Evolutionary conservation across 2,329 filamentous ascomycete genomes (phyloP), one percentile per base, ranked within the genome.

Genomic region (Cladophialophora carrionii): DNA sequence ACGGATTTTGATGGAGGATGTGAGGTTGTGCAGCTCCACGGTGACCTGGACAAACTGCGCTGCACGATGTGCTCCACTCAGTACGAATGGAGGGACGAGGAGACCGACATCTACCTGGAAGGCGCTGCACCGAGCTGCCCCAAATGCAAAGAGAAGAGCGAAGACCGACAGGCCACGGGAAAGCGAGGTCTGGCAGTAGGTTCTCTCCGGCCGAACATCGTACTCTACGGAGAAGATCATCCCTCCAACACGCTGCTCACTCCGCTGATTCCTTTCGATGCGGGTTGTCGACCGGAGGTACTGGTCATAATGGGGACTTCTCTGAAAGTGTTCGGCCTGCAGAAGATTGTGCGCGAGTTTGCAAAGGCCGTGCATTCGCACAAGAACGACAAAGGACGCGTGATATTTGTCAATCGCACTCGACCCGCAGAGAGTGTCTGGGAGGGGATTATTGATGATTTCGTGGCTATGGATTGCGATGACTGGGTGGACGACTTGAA

Each of bases 401-500:
- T 91, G 0, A 81, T 91, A 4, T 90, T 90, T 76, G 86, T 91
- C 68, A 91, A 91, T 75, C 84, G 88, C 24, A 90, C 88, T 1
- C 89, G 89, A 71, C 88, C 88, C 0, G 82, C 88, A 0, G 88
- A 90, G 72, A 91, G 88, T 72, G 84, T 83, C 0, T 91, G 89
- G 89, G 85, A 87, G 0, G 88, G 90, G 61, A 78, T 90, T 0
- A 88, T 91, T 60, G 89, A 91, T 75, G 90, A 88, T 67, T 90
- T 88, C 85, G 83, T 91, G 0, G 83, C 89, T 68, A 90, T 88
- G 88, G 88, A 91, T 72, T 91, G 88, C 65, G 89, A 91, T 70
- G 85, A 85, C 3, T 91, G 88, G 88, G 88, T 91, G 0, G 76
- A 81, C 9, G 87, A 90, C 71, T 74, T 91, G 61, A 85, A 84